Percentiles rank a stretch among this genome's conserved stretches.
Conservation (phyloP, 2,329 filamentous ascomycete genomes). For the Cladophialophora carrionii region DNA sequence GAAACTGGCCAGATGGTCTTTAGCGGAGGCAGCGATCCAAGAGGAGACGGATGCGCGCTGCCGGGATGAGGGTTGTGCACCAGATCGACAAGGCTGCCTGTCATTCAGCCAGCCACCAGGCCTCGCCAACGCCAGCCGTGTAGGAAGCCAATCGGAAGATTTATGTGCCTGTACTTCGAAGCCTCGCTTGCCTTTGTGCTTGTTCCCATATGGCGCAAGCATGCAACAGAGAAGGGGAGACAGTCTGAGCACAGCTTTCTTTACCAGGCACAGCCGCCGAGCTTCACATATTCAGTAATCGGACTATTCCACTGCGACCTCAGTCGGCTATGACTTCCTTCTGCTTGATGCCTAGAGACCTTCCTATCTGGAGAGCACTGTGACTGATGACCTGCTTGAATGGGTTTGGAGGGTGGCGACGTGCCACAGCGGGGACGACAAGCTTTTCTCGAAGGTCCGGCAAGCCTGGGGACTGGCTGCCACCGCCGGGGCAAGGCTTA, state of each 20-base stretch:
- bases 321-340: constrained; percentile 1
- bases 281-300: neutral
- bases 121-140: neutral
- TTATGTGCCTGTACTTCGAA: neutral
- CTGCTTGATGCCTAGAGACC: neutral
- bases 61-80: constrained; percentile 43
- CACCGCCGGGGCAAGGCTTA: neutral
- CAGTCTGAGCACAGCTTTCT: neutral
- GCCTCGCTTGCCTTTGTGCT: neutral
- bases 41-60: constrained; percentile 78
- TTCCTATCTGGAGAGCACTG: neutral
- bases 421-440: constrained; percentile 3
- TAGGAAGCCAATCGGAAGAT: neutral
- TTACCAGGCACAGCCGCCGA: neutral
- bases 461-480: constrained; percentile 2
- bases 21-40: constrained; percentile 84
- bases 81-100: neutral
- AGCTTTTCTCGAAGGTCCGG: constrained; percentile 20
- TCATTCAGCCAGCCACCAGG: constrained; percentile 9
- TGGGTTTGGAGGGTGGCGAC: neutral
- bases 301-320: neutral
- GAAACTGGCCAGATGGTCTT: constrained; percentile 66
- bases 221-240: neutral
- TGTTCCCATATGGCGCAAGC: neutral
- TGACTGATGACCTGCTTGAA: neutral